Percentiles rank a stretch among this genome's conserved stretches.
Conservation (phyloP, 2,329 filamentous ascomycete species). For the Talaromyces sp. region DNA sequence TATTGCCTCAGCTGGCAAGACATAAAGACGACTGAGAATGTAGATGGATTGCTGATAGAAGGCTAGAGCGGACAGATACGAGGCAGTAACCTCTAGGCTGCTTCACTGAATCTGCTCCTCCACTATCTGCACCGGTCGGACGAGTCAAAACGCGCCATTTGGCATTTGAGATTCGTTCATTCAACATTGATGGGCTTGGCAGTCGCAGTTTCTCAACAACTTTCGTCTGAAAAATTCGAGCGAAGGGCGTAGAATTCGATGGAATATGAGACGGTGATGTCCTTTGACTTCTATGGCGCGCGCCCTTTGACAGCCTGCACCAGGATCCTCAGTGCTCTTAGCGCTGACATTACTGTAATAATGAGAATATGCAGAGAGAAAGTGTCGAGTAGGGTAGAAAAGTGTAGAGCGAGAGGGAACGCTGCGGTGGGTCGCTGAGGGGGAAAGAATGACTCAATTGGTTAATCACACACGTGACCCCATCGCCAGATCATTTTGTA, state of each 20-base stretch:
- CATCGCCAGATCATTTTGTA: conserved; percentile 2
- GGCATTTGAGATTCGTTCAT: neutral
- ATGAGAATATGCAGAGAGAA: neutral
- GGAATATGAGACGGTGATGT: neutral
- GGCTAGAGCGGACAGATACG: neutral
- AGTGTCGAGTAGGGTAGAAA: neutral
- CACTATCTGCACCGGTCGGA: neutral
- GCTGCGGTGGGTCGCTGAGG: conserved; percentile 6
- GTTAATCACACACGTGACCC: conserved; percentile 10
- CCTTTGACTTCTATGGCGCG: neutral
- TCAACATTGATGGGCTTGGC: neutral
- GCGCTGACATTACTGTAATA: neutral
- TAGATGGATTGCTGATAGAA: neutral
- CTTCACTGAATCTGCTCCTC: neutral
- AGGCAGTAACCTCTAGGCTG: neutral
- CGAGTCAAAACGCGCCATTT: conserved; percentile 12
- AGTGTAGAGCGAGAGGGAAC: neutral
- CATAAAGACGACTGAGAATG: neutral
- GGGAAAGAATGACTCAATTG: conserved; percentile 1
- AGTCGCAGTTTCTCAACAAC: neutral
- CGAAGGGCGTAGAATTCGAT: conserved; percentile 7
- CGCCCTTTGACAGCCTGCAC: neutral
- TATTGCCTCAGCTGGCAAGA: neutral
- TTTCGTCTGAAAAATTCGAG: neutral
- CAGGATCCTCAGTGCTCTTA: neutral